A percentile compares a stretch with the other conserved stretches of the same genome.
phyloP scores from a whole-genome alignment of 495 filamentous ascomycete species.

The Umbilicaria muhlenbergii region DNA sequence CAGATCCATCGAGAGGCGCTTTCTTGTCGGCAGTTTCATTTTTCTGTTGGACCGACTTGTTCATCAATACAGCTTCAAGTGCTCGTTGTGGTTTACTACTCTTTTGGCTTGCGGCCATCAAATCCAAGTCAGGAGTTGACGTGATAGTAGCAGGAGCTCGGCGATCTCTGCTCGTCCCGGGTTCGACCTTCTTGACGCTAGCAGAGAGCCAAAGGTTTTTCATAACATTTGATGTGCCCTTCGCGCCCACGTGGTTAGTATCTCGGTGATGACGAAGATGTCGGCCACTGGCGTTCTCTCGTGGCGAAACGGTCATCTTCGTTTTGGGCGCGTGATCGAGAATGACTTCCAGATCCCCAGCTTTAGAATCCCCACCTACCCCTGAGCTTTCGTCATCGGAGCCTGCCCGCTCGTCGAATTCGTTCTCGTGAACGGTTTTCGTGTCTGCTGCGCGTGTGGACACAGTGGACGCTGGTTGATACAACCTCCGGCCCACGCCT shows the following conservation, averaged over 20 bases:
- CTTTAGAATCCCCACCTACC: not conserved
- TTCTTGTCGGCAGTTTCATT: too few relatives aligned
- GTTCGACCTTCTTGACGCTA: not conserved
- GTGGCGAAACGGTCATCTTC: not conserved
- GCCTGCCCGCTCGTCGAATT: slow-evolving; percentile 42
- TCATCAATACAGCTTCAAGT: too few relatives aligned
- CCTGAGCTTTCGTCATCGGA: slow-evolving; percentile 37
- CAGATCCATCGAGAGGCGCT: slow-evolving; percentile 3
- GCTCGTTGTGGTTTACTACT: not conserved
- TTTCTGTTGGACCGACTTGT: too few relatives aligned
- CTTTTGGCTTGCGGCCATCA: not conserved
- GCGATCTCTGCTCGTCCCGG: not conserved
- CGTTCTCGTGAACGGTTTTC: slow-evolving; percentile 22
- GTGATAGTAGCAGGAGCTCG: not conserved
- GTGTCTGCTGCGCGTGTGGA: slow-evolving; percentile 10
- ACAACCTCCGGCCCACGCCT: slow-evolving; percentile 51
- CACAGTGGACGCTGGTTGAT: slow-evolving; percentile 25
- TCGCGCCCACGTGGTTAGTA: too few relatives aligned
- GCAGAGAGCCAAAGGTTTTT: slow-evolving; percentile 5
- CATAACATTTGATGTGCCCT: too few relatives aligned
- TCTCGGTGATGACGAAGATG: too few relatives aligned
- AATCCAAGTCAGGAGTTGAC: too few relatives aligned
- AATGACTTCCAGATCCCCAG: slow-evolving; percentile 17
- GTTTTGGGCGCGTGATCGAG: not conserved
- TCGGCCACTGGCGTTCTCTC: too few relatives aligned